A percentile compares a stretch with the other conserved stretches of the same genome.
Evolutionary conservation across 1,284 basidiomycete species (phyloP).

Genomic region (Serendipita sp.): DNA sequence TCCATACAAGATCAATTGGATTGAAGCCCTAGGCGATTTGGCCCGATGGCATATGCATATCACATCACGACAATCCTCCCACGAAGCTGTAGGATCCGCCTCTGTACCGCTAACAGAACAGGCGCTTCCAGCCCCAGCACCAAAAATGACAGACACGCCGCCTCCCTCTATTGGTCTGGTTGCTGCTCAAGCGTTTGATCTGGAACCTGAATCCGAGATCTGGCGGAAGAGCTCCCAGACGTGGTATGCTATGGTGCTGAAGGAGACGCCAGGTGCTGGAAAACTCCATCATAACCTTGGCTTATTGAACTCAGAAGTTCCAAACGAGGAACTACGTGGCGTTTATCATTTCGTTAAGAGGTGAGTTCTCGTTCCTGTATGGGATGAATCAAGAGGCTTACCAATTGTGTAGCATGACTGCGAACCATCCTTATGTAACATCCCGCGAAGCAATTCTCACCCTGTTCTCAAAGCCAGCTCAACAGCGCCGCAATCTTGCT

Average conservation of each 20-base stretch:
- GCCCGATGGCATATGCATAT: slow-evolving; percentile 91
- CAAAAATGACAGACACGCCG: slow-evolving; percentile 50
- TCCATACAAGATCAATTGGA: slow-evolving; percentile 45
- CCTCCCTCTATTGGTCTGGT: slow-evolving; percentile 73
- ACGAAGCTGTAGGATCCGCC: slow-evolving; percentile 33
- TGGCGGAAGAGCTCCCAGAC: slow-evolving; percentile 84
- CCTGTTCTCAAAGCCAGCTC: slow-evolving; percentile 59
- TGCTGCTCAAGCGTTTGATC: slow-evolving; percentile 73
- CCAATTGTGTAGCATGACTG: slow-evolving; percentile 51
- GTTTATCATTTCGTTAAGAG: slow-evolving; percentile 95
- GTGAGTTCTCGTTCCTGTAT: slow-evolving; percentile 29
- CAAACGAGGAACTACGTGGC: slow-evolving; percentile 70
- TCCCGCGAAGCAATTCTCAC: slow-evolving; percentile 79
- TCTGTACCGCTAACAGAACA: slow-evolving; percentile 21
- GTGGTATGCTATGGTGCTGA: slow-evolving; percentile 83
- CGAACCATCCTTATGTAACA: slow-evolving; percentile 71
- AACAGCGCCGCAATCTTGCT: slow-evolving; percentile 55
- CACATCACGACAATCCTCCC: slow-evolving; percentile 23
- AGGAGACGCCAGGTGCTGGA: slow-evolving; percentile 80
- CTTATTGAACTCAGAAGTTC: slow-evolving; percentile 66
- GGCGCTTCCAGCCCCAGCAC: slow-evolving; percentile 33
- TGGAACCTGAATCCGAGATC: slow-evolving; percentile 81
- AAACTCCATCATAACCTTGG: slow-evolving; percentile 93
- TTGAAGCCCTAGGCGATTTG: slow-evolving; percentile 91
- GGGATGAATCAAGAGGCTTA: slow-evolving; percentile 10